These are phyloP conservation scores for Trypanosoma mega DNA, from an alignment of 208 protist species.

Conservation along the genomic window DNA sequence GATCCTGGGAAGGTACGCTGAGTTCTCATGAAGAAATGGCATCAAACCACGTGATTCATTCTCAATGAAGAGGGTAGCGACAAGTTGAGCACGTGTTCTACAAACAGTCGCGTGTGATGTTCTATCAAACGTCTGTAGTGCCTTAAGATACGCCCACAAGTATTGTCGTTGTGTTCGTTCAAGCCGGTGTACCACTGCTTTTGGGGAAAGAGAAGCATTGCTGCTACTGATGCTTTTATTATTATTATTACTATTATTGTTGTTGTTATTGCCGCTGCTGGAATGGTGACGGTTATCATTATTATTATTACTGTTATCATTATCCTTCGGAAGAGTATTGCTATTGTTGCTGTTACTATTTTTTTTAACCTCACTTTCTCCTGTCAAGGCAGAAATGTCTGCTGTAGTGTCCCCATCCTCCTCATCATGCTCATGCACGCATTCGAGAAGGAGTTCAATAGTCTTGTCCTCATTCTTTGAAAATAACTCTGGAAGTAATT, in stretches of 20 bases:
- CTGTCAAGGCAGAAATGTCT: neutral
- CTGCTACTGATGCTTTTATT: too few species aligned
- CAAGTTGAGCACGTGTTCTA: constrained; percentile 52
- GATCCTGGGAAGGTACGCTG: constrained; percentile 49
- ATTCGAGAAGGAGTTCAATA: constrained; percentile 49
- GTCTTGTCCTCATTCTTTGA: constrained; percentile 41
- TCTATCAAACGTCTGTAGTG: constrained; percentile 28
- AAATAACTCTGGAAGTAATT: constrained; percentile 59
- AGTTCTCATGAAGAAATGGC: constrained; percentile 61
- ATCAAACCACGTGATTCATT: constrained; percentile 57
- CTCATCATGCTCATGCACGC: constrained; percentile 16
- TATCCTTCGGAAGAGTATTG: too few species aligned
- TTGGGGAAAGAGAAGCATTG: constrained; percentile 14
- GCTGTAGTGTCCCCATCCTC: constrained; percentile 2
- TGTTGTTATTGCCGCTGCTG: too few species aligned
- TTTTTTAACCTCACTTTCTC: too few species aligned
- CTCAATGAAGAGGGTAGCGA: constrained; percentile 75
- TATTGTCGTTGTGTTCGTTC: constrained; percentile 44
- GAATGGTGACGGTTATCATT: too few species aligned
- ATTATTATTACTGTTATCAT: too few species aligned
- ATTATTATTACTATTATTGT: too few species aligned
- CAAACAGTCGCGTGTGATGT: constrained; percentile 7
- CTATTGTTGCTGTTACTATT: too few species aligned
- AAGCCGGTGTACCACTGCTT: constrained; percentile 45
- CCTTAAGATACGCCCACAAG: constrained; percentile 56